phyloP scores from a whole-genome alignment of 2,329 filamentous ascomycete genomes.

The Chaetothyriales sp. region DNA sequence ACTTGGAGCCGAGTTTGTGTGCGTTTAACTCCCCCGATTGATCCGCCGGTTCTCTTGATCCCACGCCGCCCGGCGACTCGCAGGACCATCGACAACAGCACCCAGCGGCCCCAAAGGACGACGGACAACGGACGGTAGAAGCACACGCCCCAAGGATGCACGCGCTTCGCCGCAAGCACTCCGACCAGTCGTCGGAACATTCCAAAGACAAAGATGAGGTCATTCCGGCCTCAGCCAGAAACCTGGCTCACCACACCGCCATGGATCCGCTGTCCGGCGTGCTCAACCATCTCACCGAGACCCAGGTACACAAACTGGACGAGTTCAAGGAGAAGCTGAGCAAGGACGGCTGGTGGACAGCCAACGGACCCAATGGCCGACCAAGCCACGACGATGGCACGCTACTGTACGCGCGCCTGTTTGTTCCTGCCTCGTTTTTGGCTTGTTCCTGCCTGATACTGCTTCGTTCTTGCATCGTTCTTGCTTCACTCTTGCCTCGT shows the following conservation, averaged over 20 bases:
- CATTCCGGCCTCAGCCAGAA: background rate
- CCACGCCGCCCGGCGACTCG: too few species aligned
- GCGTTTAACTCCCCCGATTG: too few species aligned
- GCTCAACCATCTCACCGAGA: conserved; percentile 55
- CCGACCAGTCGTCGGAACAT: conserved; percentile 8
- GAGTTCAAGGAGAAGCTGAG: conserved; percentile 57
- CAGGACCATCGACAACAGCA: too few species aligned
- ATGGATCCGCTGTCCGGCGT: conserved; percentile 41
- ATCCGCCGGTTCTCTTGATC: too few species aligned
- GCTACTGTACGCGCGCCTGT: conserved; percentile 27
- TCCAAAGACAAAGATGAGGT: background rate
- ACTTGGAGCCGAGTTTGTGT: too few species aligned
- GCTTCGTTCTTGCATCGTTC: background rate
- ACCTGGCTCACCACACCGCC: conserved; percentile 13
- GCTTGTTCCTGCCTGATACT: background rate
- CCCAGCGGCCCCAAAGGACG: too few species aligned
- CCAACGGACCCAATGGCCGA: conserved; percentile 21
- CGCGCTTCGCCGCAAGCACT: conserved; percentile 14
- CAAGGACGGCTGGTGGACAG: conserved; percentile 42
- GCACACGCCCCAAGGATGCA: conserved; percentile 21
- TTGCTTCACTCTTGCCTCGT: too few species aligned
- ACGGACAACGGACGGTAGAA: too few species aligned
- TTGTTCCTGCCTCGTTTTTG: background rate
- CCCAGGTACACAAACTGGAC: conserved; percentile 51
- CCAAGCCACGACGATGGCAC: conserved; percentile 34